Conservation (phyloP, 2,329 filamentous ascomycete species). For the Fusarium heterosporum region DNA sequence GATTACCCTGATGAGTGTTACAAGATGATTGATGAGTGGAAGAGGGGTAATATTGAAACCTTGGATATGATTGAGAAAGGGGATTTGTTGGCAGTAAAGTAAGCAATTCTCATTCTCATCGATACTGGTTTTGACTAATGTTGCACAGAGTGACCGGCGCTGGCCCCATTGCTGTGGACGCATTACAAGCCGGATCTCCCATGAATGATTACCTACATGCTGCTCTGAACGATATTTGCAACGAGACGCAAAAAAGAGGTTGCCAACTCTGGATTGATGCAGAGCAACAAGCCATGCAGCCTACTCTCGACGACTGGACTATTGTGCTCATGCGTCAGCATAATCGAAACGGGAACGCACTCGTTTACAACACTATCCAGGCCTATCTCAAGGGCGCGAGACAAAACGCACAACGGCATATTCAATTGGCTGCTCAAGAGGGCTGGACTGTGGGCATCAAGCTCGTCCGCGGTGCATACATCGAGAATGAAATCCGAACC, state of each 20-base stretch:
- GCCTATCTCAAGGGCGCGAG: slow-evolving; percentile 64
- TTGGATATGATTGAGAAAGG: slow-evolving; percentile 61
- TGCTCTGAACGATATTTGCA: slow-evolving; percentile 56
- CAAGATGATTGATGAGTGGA: slow-evolving; percentile 58
- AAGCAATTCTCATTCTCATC: slow-evolving; percentile 8
- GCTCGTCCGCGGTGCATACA: slow-evolving; percentile 67
- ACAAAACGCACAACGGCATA: slow-evolving; percentile 56
- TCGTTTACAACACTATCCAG: slow-evolving; percentile 65
- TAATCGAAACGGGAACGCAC: slow-evolving; percentile 51
- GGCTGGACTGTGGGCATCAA: slow-evolving; percentile 66
- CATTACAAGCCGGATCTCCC: slow-evolving; percentile 50
- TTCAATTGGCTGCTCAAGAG: slow-evolving; percentile 60
- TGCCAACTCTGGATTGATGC: slow-evolving; percentile 60
- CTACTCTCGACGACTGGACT: slow-evolving; percentile 50
- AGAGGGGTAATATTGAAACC: slow-evolving; percentile 64
- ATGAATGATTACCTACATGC: slow-evolving; percentile 55
- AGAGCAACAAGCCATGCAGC: slow-evolving; percentile 59
- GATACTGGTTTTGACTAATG: neutral
- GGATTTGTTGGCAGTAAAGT: slow-evolving; percentile 72
- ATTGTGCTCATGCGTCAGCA: slow-evolving; percentile 53
- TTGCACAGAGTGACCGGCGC: slow-evolving; percentile 55
- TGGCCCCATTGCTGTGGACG: slow-evolving; percentile 53
- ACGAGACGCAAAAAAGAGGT: slow-evolving; percentile 50
- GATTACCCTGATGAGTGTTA: slow-evolving; percentile 33
- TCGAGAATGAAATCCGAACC: slow-evolving; percentile 60